Evolutionary conservation across 768 basidiomycete species (phyloP).

Genomic region (Boletellus sp.): DNA sequence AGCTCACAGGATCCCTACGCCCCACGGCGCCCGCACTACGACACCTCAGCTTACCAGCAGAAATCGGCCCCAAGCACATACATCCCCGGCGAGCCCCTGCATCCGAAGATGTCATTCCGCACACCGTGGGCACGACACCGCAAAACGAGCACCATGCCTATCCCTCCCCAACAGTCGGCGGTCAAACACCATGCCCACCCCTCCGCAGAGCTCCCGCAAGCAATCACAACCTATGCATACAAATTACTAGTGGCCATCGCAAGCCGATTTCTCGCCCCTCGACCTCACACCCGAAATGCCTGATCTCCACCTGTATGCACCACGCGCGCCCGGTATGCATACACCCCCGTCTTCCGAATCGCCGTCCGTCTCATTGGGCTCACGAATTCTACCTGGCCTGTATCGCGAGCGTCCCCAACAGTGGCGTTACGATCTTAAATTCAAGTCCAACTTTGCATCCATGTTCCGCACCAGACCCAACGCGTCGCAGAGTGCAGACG

Average conservation of each 20-base stretch:
- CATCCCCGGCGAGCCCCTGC: constrained; percentile 22
- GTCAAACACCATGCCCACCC: constrained; percentile 1
- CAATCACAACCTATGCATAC: constrained; percentile 2
- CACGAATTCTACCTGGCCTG: constrained; percentile 9
- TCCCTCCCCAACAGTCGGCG: constrained; percentile 6
- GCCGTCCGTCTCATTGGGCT: constrained; percentile 9
- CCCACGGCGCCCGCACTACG: constrained; percentile 3
- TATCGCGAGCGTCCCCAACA: constrained; percentile 24
- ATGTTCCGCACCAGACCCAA: constrained; percentile 26
- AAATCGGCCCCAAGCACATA: constrained; percentile 29
- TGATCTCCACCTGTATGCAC: constrained; percentile 9
- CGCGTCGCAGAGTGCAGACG: constrained; percentile 5
- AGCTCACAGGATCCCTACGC: constrained; percentile 15
- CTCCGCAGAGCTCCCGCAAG: constrained; percentile 1
- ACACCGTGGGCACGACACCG: too few relatives aligned
- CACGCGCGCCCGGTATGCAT: constrained; percentile 19
- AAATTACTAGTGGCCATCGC: constrained; percentile 10
- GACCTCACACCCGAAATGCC: constrained; percentile 19
- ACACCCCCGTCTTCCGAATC: constrained; percentile 28
- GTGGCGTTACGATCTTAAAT: constrained; percentile 31
- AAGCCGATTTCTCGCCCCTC: constrained; percentile 21
- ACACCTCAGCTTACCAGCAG: constrained; percentile 9
- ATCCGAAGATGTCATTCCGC: constrained; percentile 9
- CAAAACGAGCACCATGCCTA: too few relatives aligned
- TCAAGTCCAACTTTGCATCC: constrained; percentile 29